These are phyloP conservation scores for Candida piceae DNA, from an alignment of 805 yeast species.

Conservation along the genomic window DNA sequence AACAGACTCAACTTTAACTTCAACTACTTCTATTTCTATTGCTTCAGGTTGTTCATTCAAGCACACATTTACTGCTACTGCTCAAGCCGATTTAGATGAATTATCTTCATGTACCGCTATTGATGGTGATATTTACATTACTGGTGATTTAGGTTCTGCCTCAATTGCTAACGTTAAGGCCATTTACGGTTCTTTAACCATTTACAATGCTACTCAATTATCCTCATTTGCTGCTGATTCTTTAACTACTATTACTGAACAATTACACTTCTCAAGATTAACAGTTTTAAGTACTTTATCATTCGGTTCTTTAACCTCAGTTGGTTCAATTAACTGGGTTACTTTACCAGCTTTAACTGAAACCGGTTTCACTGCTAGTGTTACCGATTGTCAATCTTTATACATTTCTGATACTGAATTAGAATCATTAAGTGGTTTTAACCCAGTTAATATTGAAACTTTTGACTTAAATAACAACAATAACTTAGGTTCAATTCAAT, in stretches of 20 bases:
- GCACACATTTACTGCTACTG: constrained; percentile 63
- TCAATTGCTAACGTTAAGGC: constrained; percentile 71
- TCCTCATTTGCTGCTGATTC: constrained; percentile 70
- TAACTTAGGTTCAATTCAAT: constrained; percentile 65
- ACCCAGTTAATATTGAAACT: constrained; percentile 40
- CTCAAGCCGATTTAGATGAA: constrained; percentile 71
- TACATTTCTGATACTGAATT: constrained; percentile 70
- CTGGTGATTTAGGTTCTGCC: constrained; percentile 59
- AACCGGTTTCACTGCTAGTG: constrained; percentile 64
- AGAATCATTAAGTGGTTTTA: constrained; percentile 62
- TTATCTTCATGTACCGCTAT: constrained; percentile 73
- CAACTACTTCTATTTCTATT: constrained; percentile 41
- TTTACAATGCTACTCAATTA: constrained; percentile 62
- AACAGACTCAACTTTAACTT: constrained; percentile 52
- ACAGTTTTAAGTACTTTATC: constrained; percentile 63
- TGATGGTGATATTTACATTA: constrained; percentile 70
- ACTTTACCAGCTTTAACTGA: constrained; percentile 80
- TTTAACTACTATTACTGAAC: constrained; percentile 69
- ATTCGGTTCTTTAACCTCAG: constrained; percentile 74
- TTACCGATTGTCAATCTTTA: constrained; percentile 68
- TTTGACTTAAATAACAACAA: constrained; percentile 90
- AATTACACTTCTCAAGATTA: constrained; percentile 55
- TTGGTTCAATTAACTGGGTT: constrained; percentile 73
- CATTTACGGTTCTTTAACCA: constrained; percentile 69
- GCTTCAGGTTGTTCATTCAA: constrained; percentile 64